Base-by-base conservation (phyloP, 352 stramenopile genomes). In the Aphanomyces invadans region DNA sequence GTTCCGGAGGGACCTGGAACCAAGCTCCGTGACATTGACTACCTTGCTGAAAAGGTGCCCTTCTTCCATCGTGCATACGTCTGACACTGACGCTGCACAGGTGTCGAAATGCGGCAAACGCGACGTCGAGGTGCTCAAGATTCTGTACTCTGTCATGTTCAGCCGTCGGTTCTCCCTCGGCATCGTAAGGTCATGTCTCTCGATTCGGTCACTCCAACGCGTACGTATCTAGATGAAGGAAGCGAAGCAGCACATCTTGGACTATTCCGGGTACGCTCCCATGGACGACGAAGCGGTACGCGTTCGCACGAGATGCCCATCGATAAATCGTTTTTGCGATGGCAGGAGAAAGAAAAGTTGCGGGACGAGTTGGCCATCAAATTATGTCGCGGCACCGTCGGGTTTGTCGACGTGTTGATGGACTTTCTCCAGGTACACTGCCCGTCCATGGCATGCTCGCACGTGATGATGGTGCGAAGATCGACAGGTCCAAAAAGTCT, bases 401-500 rank as follows among this genome's bases (percentile, higher is more conserved):
- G 48, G n/a, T 92, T 90, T 59, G 64, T 92, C 25, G 71, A 87
- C 44, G 76, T 88, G 63, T 66, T 90, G 66, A 90, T 92, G 80
- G 80, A 92, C 72, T 53, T 90, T 23, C 71, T 92, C 29, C 81
- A 75, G 32, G 83, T 92, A 76, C 28, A 73, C 62, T 10, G 29
- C 17, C 4, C 29, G 46, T 28, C 60, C 19, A 29, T 29, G 53
- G 12, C 25, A 59, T 5, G n/a, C 3, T 23, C 12, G 7, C n/a
- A 28, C 11, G 23, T 36, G 31, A 42, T 32, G 48, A 23, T 28
- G 17, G n/a, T n/a, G n/a, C n/a, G n/a, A 33, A 92, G 83, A 78
- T 92, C n/a, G 80, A 92, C 59, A 80, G 84, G 21, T 92, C 84
- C 3, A 89, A 89, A 66, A 92, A 92, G 64, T 92, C 83, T 39